Base-by-base conservation (phyloP, 2,329 filamentous ascomycete genomes). In the Orbilia blumenaviensis region DNA sequence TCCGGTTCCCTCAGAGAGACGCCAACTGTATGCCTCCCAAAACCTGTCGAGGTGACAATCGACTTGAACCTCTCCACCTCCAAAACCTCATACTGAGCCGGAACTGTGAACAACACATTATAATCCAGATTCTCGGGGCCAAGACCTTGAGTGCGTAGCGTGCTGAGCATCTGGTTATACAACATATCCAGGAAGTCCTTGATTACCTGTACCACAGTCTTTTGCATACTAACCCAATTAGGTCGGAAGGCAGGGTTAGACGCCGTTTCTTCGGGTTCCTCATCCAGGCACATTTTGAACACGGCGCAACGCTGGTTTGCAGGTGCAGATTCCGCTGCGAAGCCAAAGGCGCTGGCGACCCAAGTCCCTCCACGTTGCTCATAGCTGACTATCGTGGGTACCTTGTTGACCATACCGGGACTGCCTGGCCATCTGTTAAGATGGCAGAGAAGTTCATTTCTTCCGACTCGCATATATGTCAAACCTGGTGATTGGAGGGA, bases 221-320 rank as follows among this genome's bases (percentile, higher is more conserved):
- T 61, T 1, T 29, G 27, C 21, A 61, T 34, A 9, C 18, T 61
- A 6, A 61, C 34, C 56, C 56, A 61, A n/a, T 34, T 61, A 2
- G 32, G 56, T 21, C 14, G 18, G n/a, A 36, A 36, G 25, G 16
- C 56, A 21, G 56, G 56, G 7, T 61, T 36, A 18, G 46, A 50
- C 3, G 32, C 34, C 12, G 23, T 61, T 42, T 42, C 56, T 10
- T 61, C 56, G 8, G 32, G 21, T 10, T 61, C 29, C 32, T 61
- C 56, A 27, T 61, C 56, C 23, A 34, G 9, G 56, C 38, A 44
- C 56, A 61, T 61, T n/a, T 41, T 61, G 12, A 61, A 61, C 56
- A 44, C 27, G 18, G 34, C 29, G 38, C 56, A 61, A 27, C 56
- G 56, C 38, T 61, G 34, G n/a, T 29, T 61, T 4, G 56, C 56